These are phyloP conservation scores for Ramalina peruviana DNA, from an alignment of 495 filamentous ascomycete genomes.

Conservation along the genomic window DNA sequence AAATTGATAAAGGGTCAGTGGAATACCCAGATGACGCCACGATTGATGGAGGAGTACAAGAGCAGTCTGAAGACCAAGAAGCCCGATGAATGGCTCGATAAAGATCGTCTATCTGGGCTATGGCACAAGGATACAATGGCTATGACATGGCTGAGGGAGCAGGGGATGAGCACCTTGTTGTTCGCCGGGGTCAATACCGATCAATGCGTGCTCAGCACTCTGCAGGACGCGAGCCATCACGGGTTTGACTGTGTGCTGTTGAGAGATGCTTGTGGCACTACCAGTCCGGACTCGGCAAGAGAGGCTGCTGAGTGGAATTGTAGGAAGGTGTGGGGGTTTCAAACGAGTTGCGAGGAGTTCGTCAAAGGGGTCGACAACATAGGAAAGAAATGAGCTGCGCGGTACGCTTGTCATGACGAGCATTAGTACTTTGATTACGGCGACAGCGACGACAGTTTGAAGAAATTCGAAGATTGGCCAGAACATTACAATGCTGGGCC, in stretches of 20 bases:
- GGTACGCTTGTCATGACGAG: no score
- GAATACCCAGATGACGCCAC: conserved; percentile 37
- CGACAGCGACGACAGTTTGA: no score
- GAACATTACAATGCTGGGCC: no score
- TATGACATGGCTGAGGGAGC: conserved; percentile 22
- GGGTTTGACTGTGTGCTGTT: conserved; percentile 43
- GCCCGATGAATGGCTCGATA: conserved; percentile 37
- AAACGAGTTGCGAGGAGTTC: conserved; percentile 23
- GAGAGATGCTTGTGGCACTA: conserved; percentile 39
- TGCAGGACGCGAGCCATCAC: conserved; percentile 37
- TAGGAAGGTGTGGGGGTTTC: conserved; percentile 28
- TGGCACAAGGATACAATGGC: conserved; percentile 24
- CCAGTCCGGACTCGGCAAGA: conserved; percentile 26
- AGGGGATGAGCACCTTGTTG: conserved; percentile 35
- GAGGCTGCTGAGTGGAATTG: conserved; percentile 30
- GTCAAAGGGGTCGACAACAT: conserved; percentile 33
- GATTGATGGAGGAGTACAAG: conserved; percentile 27
- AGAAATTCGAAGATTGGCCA: no score
- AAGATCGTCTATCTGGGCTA: conserved; percentile 43
- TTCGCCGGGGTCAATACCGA: conserved; percentile 47
- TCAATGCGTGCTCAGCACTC: conserved; percentile 42
- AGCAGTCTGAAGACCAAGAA: conserved; percentile 9
- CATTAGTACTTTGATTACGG: no score
- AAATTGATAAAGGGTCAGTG: conserved; percentile 37
- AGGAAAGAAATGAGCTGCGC: neutral